Base-by-base conservation (phyloP, 202 grass and related monocot genomes). In the Bolboschoenoplectus hybrid region DNA sequence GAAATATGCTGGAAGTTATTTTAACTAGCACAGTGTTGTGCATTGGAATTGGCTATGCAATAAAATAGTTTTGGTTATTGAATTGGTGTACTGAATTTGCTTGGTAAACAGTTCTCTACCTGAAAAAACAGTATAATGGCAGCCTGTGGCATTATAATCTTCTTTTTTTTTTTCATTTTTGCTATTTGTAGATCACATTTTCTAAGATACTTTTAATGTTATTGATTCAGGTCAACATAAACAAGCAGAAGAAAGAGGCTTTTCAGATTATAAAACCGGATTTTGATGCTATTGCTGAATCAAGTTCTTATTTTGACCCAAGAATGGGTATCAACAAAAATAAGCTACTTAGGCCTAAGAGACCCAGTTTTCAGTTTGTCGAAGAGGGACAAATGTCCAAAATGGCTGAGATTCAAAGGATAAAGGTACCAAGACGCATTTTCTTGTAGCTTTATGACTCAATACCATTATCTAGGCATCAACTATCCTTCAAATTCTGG, bases 261-360 rank as follows among this genome's bases (percentile, higher is more conserved):
- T 98, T 98, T 68, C 96, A 98, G 73, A 98, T 98, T 83, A 94
- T 98, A 67, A 98, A 87, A 81, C 96, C 96, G 32, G 93, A 98
- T 83, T 88, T 98, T 80, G 96, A 98, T 82, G 89, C 93, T 7
- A 89, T 91, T 86, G 93, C 89, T 41, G 87, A 88, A 88, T 92
- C 93, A 83, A 95, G 19, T 90, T 81, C 62, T 74, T 89, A 96
- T 92, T 98, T 96, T 92, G 96, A 98, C 88, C 89, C 90, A 61
- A 88, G 87, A 50, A 98, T 98, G 96, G 91, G 91, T 81, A 91
- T 98, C 47, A 94, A 98, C 87, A 90, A 95, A 87, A 98, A 82
- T 6, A 95, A 95, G 82, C 89, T 95, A 53, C 85, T 98, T 63
- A 91, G 96, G 68, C 91, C 91, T 69, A 98, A 89, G 87, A 94